Base-by-base conservation (phyloP, 768 basidiomycete genomes). In the Tylopilus rubrobrunneus region DNA sequence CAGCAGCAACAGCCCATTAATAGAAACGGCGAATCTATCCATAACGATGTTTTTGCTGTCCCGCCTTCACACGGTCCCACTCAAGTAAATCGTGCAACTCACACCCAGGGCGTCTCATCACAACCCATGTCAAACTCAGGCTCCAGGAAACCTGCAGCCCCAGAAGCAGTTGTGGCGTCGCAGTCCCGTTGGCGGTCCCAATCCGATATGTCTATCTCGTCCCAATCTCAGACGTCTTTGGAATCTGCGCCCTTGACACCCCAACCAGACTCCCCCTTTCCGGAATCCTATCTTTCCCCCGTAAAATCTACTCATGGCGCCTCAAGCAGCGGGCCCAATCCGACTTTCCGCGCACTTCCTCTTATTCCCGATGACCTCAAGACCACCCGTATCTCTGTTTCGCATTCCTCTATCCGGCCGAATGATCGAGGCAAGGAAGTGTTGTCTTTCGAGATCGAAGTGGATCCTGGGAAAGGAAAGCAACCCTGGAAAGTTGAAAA, bases 351-450 rank as follows among this genome's bases (percentile, higher is more conserved):
- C 48, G 84, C 85, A 2, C 79, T 91, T 23, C 88, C 87, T 12
- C 74, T 91, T 25, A 69, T 91, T 21, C 73, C 82, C 5, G 70
- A 74, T 14, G 90, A 96, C 63, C 84, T 98, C 14, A 83, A 84
- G 36, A 79, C 78, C 46, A 91, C 92, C 3, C 77, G 73, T 27
- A 77, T 92, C 52, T 67, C 71, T 7, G 92, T 98, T 28, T 84
- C 84, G 2, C 85, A 86, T 51, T 93, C 91, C 12, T 84, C 87
- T 46, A 92, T 98, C 52, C 82, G 85, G 17, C 84, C 92, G 6
- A 98, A 96, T 63, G 90, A 96, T 56, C 80, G 86, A 48, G 91
- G 92, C 48, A 93, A 92, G 68, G 96, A 98, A 62, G 90, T 95
- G 2, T 74, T 98, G 40, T 92, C 87, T 8, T 98, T 98, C 70